phyloP scores from a whole-genome alignment of 2,329 filamentous ascomycete species.

The Curvularia verruculosa region DNA sequence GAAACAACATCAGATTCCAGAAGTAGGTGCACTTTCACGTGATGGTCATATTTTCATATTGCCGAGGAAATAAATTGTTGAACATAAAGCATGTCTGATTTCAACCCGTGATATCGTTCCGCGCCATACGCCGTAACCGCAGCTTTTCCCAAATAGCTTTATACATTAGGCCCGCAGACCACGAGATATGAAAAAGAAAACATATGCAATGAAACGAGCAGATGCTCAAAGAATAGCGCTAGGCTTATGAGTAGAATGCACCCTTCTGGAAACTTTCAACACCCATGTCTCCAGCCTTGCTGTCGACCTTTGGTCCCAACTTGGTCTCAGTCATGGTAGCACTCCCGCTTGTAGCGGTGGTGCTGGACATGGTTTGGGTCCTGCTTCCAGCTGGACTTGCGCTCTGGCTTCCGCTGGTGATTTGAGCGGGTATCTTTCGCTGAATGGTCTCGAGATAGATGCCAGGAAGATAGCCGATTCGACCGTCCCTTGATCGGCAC shows the following conservation, averaged over 20 bases:
- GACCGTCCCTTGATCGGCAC: slow-evolving; percentile 86
- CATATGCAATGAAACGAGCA: slow-evolving; percentile 21
- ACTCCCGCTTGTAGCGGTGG: slow-evolving; percentile 48
- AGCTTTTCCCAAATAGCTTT: slow-evolving; percentile 33
- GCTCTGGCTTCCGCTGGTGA: slow-evolving; percentile 50
- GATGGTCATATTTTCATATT: not conserved
- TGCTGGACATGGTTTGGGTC: slow-evolving; percentile 62
- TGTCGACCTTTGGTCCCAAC: slow-evolving; percentile 56
- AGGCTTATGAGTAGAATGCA: slow-evolving; percentile 66
- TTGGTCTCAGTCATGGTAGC: slow-evolving; percentile 54
- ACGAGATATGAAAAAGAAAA: slow-evolving; percentile 3
- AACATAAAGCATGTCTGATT: slow-evolving; percentile 1
- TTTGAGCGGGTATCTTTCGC: slow-evolving; percentile 57
- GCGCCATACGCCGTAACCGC: slow-evolving; percentile 21
- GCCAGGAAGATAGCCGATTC: slow-evolving; percentile 88
- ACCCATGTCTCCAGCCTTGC: slow-evolving; percentile 68
- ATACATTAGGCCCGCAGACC: slow-evolving; percentile 14
- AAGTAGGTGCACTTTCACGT: not conserved
- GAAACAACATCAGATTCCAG: not conserved
- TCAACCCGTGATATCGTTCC: slow-evolving; percentile 19
- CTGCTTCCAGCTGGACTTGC: slow-evolving; percentile 56
- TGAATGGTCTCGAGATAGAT: slow-evolving; percentile 85
- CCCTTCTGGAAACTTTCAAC: slow-evolving; percentile 75
- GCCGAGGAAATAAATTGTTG: not conserved
- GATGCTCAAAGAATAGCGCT: slow-evolving; percentile 9